phyloP scores from a whole-genome alignment of 305 asterid genomes.

The Stenogyne calaminthoides region DNA sequence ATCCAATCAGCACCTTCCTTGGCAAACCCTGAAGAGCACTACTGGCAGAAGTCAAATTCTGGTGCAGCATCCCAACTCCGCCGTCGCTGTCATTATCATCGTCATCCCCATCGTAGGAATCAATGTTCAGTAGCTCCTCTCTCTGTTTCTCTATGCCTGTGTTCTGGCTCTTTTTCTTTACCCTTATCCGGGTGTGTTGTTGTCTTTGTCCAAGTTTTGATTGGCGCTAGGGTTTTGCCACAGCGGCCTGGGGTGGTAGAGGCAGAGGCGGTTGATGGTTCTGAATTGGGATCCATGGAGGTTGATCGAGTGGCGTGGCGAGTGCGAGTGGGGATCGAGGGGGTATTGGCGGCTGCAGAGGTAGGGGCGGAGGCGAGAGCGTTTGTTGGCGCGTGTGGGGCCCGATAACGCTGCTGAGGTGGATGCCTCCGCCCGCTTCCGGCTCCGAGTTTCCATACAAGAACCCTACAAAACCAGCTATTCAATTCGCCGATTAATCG shows the following conservation, averaged over 20 bases:
- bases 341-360: slow-evolving; percentile 30
- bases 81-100: slow-evolving; percentile 89
- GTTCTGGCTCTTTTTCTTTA: slow-evolving; percentile 86
- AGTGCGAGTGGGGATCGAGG: slow-evolving; percentile 67
- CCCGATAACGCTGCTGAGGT: slow-evolving; percentile 87
- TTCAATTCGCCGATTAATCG: slow-evolving; percentile 93
- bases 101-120: slow-evolving; percentile 64
- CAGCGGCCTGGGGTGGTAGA: slow-evolving; percentile 82
- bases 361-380: slow-evolving; percentile 58
- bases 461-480: slow-evolving; percentile 55
- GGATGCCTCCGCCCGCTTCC: slow-evolving; percentile 99
- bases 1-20: slow-evolving; percentile 91
- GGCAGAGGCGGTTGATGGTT: slow-evolving; percentile 74
- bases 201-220: slow-evolving; percentile 54
- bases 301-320: slow-evolving; percentile 61
- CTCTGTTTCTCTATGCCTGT: slow-evolving; percentile 64
- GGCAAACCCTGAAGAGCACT: slow-evolving; percentile 96
- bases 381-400: slow-evolving; percentile 83
- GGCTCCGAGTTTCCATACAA: slow-evolving; percentile 99
- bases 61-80: slow-evolving; percentile 87
- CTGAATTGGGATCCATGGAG: slow-evolving; percentile 77
- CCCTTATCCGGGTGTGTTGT: slow-evolving; percentile 71
- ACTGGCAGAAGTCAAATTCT: slow-evolving; percentile 90
- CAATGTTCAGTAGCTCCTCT: slow-evolving; percentile 75
- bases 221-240: slow-evolving; percentile 64